Base-by-base conservation (phyloP, 2,329 filamentous ascomycete species). In the Paraphoma sp. region DNA sequence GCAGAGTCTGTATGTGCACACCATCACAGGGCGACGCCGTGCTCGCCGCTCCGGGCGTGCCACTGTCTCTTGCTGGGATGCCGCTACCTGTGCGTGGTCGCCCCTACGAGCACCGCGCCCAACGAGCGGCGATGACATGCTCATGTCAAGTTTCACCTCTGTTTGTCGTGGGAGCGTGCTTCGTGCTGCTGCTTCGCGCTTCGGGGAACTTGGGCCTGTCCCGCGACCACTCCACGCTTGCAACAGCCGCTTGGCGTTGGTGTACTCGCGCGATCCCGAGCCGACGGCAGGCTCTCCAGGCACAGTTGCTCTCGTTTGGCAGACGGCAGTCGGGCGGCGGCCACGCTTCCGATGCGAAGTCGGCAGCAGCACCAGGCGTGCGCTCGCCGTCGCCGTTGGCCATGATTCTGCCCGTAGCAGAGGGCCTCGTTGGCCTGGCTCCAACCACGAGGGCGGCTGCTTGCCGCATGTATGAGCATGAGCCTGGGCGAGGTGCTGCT, bases 151-250 rank as follows among this genome's bases (percentile, higher is more conserved):
- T 18, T 36, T 40, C 30, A 14, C 12, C 28, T 17, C 28, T 41
- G 43, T 44, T 56, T 14, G 18, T 28, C 42, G 56, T 53, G 53
- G 53, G 52, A 49, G 51, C 41, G 56, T 23, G 23, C 49, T 55
- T 52, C 56, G 41, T 23, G 14, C 9, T 23, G 2, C 43, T n/a
- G 50, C 41, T 31, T 31, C 53, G 53, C 58, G 57, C 59, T 49
- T 53, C 54, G 59, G 56, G 61, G 59, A 66, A 62, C 51, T 48
- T 53, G 45, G 46, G 38, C 54, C 49, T 45, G 42, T 33, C 53
- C 63, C 62, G 62, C 58, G 45, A 64, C 23, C 23, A 23, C 47
- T 56, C 55, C 51, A 47, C 30, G 45, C 54, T 57, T 50, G 57
- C 57, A 57, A 47, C 38, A 47, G 40, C 18, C 45, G 51, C 64